Evolutionary conservation across 139 green algal species (phyloP), one percentile per base, ranked within the genome.

Genomic region (Helicosporidium sp.): DNA sequence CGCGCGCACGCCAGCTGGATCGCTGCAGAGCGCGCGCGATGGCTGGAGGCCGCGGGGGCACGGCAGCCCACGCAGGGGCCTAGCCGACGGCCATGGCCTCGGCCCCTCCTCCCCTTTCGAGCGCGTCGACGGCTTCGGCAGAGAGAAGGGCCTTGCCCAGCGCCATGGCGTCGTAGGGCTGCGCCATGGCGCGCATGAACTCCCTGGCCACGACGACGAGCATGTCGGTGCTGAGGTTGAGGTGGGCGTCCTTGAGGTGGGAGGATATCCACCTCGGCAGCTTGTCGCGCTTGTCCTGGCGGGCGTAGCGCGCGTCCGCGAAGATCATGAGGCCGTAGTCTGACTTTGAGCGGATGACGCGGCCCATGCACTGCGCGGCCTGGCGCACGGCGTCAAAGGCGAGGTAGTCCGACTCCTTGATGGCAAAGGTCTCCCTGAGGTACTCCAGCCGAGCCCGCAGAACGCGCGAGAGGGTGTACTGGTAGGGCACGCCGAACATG

Each of bases 401-500:
- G 37, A 99, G 68, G 61, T 90, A 99, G 61, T 96, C 85, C 40
- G 54, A 69, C 58, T 92, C 81, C 36, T 76, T 78, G 54, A 97
- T 91, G 66, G 84, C 68, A 61, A 86, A 87, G 1, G 73, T 85
- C 52, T 88, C 81, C 1, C 59, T 58, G 52, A 99, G 69, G 69
- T 96, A 99, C 66, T 97, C 85, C 59, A 94, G 75, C 39, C 84
- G 63, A 5, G 70, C 70, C 5, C 65, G 65, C 39, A 97, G 69
- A 27, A 97, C 87, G 42, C 83, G 61, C 5, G 54, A 76, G 28
- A 89, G 73, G 1, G 80, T 91, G 64, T 93, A 93, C 63, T 91
- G 80, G 60, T 94, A 99, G 2, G 89, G 89, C 48, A 99, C 80
- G 1, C 89, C 89, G 57, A 93, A 87, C 86, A 99, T 96, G 41